A percentile compares a stretch with the other conserved stretches of the same genome.
Evolutionary conservation across 331 rosid species (phyloP).

Genomic region (Cydonia oblonga): DNA sequence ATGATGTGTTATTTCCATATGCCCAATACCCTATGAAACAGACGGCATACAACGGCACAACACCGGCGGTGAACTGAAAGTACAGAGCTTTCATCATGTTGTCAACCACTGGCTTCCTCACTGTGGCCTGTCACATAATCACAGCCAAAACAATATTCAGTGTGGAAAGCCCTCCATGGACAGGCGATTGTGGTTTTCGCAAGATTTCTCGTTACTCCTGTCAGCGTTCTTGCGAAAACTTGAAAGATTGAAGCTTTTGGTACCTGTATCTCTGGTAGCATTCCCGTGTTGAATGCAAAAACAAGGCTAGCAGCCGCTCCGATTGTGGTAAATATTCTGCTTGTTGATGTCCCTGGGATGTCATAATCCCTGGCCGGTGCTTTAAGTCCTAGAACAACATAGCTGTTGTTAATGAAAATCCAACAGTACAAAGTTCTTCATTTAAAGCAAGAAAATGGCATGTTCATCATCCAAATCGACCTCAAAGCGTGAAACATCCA

Average conservation of each 20-base stretch:
- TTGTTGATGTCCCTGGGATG: constrained; percentile 48
- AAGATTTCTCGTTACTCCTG: too few relatives aligned
- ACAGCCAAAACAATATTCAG: neutral
- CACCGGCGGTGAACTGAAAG: constrained; percentile 81
- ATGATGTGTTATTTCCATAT: constrained; percentile 60
- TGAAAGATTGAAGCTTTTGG: neutral
- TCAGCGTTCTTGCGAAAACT: neutral
- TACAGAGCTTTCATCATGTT: constrained; percentile 85
- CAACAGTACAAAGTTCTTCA: neutral
- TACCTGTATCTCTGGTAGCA: constrained; percentile 99
- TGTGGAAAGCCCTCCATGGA: neutral
- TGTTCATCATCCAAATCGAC: too few relatives aligned
- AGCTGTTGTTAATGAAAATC: neutral
- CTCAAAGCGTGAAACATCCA: too few relatives aligned
- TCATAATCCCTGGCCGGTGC: constrained; percentile 65
- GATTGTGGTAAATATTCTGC: constrained; percentile 72
- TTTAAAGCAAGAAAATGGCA: too few relatives aligned
- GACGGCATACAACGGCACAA: constrained; percentile 69
- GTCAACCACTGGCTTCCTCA: constrained; percentile 74
- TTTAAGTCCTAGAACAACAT: constrained; percentile 41
- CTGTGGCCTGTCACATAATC: constrained; percentile 58
- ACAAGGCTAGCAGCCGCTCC: constrained; percentile 93
- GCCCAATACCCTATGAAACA: constrained; percentile 93
- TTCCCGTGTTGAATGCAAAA: constrained; percentile 88
- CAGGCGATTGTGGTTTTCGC: neutral